A percentile compares a stretch with the other conserved stretches of the same genome.
phyloP scores from a whole-genome alignment of 2,329 filamentous ascomycete genomes.

The Trichoderma aggressivum region DNA sequence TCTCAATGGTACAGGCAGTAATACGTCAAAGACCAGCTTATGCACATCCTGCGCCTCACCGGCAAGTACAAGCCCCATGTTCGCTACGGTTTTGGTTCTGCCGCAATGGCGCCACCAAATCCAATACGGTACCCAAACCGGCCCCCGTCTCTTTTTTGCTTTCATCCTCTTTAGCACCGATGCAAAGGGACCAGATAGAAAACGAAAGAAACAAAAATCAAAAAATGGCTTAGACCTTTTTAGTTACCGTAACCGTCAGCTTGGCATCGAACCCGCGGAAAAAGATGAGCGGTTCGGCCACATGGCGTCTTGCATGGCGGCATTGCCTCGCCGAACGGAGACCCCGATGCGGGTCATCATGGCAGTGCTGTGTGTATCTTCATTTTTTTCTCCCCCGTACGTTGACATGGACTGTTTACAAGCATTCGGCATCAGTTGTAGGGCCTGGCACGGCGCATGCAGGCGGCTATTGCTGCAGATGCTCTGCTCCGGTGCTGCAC shows the following conservation, averaged over 20 bases:
- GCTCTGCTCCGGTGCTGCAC: not conserved
- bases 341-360: constrained; percentile 20
- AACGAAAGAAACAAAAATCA: not conserved
- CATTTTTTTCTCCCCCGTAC: not conserved
- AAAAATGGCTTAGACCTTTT: not conserved
- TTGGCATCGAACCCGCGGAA: constrained; percentile 4
- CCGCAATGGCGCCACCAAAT: constrained; percentile 6
- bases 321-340: constrained; percentile 13
- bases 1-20: not conserved
- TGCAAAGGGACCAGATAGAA: not conserved
- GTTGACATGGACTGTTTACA: not conserved
- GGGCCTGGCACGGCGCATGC: not conserved
- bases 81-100: not conserved
- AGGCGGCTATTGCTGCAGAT: not conserved
- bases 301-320: constrained; percentile 8
- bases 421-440: not conserved
- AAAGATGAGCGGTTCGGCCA: not conserved
- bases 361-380: constrained; percentile 8
- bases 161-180: not conserved
- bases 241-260: not conserved
- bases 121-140: not conserved
- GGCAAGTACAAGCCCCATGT: not conserved
- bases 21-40: not conserved
- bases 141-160: not conserved
- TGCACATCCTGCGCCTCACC: constrained; percentile 9